Percentiles rank a stretch among this genome's conserved stretches.
Evolutionary conservation across 371 early-diverging fungal genomes (phyloP).

Genomic region (Saksenaea oblongispora): DNA sequence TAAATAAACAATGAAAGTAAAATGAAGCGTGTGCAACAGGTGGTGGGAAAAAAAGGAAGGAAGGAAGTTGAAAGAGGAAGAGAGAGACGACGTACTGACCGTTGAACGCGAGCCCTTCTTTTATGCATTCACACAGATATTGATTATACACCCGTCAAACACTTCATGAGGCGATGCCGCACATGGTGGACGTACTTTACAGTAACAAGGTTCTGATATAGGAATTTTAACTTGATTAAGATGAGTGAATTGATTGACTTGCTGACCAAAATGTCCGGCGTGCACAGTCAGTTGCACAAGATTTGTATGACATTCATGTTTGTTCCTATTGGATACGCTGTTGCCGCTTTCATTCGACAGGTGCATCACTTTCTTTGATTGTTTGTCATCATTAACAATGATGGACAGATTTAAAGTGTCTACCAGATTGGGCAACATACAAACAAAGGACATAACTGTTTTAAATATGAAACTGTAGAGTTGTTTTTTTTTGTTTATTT

Average conservation of each 20-base stretch:
- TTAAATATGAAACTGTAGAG: neutral
- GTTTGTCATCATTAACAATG: neutral
- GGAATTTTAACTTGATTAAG: slow-evolving; percentile 5
- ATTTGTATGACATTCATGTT: neutral
- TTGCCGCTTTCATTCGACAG: neutral
- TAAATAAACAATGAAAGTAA: neutral
- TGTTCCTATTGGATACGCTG: neutral
- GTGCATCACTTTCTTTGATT: neutral
- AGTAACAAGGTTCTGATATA: neutral
- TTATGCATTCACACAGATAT: neutral
- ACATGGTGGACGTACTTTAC: neutral
- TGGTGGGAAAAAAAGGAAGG: neutral
- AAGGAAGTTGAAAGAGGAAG: too few relatives aligned
- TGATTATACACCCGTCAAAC: neutral
- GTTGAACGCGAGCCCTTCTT: neutral
- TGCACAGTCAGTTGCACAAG: slow-evolving; percentile 2
- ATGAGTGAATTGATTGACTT: neutral
- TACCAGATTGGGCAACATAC: neutral
- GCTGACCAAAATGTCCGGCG: neutral
- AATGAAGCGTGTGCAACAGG: neutral
- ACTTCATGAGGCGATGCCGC: neutral
- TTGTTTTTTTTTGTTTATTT: neutral
- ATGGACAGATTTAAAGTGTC: neutral
- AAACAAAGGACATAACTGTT: neutral
- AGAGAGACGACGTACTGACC: too few relatives aligned